Conservation (phyloP, 2,329 filamentous ascomycete species). For the Hypomyces rosellus region DNA sequence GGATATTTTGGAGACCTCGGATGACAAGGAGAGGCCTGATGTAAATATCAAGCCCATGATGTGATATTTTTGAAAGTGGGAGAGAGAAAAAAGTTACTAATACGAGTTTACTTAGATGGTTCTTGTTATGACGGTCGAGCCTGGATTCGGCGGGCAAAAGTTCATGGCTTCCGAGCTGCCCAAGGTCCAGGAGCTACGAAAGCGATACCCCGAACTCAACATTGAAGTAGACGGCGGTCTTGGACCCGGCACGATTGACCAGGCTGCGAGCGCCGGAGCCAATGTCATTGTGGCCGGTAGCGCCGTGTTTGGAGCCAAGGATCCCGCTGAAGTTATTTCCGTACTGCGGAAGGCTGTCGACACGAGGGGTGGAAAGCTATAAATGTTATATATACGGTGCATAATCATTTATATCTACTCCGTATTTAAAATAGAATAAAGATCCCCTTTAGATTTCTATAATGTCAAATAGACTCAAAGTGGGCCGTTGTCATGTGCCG, state of each 20-base stretch:
- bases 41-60: constrained; percentile 47
- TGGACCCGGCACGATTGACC: constrained; percentile 81
- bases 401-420: too few relatives aligned
- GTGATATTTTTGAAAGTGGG: neutral
- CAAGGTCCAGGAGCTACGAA: constrained; percentile 79
- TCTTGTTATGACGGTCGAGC: constrained; percentile 95
- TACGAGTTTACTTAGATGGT: constrained; percentile 65
- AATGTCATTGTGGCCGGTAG: constrained; percentile 98
- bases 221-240: constrained; percentile 97
- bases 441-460: too few relatives aligned
- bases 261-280: constrained; percentile 89
- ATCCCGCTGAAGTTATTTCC: constrained; percentile 81
- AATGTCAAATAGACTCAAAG: neutral
- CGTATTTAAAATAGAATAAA: too few relatives aligned
- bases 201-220: constrained; percentile 83
- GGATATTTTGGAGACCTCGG: constrained; percentile 71
- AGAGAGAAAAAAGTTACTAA: neutral
- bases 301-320: constrained; percentile 87
- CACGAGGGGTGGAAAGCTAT: constrained; percentile 40
- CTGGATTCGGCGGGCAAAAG: constrained; percentile 95
- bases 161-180: constrained; percentile 96
- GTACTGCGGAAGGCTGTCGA: constrained; percentile 75
- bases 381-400: neutral
- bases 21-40: constrained; percentile 76
- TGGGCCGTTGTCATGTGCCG: too few relatives aligned